Conservation (phyloP, 2,329 filamentous ascomycete genomes). For the Lithohypha guttulata region DNA sequence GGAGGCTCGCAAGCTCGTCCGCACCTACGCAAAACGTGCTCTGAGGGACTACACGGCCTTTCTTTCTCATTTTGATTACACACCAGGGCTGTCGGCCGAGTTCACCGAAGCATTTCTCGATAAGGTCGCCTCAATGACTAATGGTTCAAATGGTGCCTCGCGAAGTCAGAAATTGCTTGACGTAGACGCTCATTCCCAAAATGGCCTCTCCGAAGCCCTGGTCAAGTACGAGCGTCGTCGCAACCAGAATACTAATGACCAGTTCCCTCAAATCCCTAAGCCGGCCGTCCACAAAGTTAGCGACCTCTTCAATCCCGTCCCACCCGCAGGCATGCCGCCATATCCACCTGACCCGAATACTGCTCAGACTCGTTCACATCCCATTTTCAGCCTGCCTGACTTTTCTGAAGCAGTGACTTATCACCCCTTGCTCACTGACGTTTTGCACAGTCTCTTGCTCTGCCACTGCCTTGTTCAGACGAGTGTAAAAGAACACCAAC, state of each 20-base stretch:
- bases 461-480: conserved; percentile 73
- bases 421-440: conserved; percentile 69
- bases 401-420: conserved; percentile 61
- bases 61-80: conserved; percentile 66
- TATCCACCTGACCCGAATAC: conserved; percentile 43
- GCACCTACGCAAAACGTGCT: conserved; percentile 63
- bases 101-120: conserved; percentile 42
- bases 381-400: conserved; percentile 31
- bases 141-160: conserved; percentile 29
- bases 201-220: conserved; percentile 15
- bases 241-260: conserved; percentile 4
- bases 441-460: conserved; percentile 65
- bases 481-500: conserved; percentile 62
- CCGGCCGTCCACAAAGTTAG: conserved; percentile 45
- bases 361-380: conserved; percentile 18
- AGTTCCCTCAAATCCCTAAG: conserved; percentile 14
- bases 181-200: conserved; percentile 24
- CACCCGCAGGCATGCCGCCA: conserved; percentile 54
- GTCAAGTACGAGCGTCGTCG: conserved; percentile 13
- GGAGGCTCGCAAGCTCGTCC: conserved; percentile 58
- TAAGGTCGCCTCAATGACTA: conserved; percentile 47
- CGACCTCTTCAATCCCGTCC: conserved; percentile 59
- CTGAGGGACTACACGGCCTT: conserved; percentile 65
- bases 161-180: conserved; percentile 17
- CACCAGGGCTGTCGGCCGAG: conserved; percentile 55